Evolutionary conservation across 495 filamentous ascomycete genomes (phyloP).

Genomic region (Ramalina intermedia): DNA sequence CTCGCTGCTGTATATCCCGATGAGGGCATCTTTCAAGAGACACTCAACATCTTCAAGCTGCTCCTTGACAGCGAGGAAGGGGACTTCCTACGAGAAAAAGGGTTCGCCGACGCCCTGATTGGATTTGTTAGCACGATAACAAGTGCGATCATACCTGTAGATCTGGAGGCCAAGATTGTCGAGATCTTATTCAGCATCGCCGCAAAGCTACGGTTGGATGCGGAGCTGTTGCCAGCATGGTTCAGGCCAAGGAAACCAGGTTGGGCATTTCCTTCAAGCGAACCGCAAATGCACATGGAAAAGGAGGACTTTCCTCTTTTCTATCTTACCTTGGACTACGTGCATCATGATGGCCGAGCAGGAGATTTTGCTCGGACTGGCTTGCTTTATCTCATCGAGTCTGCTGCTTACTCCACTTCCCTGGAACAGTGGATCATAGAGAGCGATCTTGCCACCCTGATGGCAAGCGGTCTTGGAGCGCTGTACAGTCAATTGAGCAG

Average conservation of each 20-base stretch:
- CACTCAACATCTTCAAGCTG: slow-evolving; percentile 72
- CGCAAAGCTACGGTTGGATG: slow-evolving; percentile 83
- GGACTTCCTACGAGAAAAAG: slow-evolving; percentile 69
- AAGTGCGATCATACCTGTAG: slow-evolving; percentile 44
- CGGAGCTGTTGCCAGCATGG: slow-evolving; percentile 74
- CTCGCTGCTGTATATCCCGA: slow-evolving; percentile 67
- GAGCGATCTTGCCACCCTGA: slow-evolving; percentile 88
- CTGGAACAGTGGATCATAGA: slow-evolving; percentile 94
- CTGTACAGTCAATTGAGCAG: slow-evolving; percentile 91
- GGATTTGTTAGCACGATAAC: slow-evolving; percentile 53
- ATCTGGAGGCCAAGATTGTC: slow-evolving; percentile 72
- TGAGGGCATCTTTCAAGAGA: slow-evolving; percentile 64
- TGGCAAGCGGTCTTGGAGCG: slow-evolving; percentile 91
- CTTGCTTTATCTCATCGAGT: slow-evolving; percentile 88
- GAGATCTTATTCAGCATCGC: slow-evolving; percentile 88
- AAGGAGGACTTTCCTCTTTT: slow-evolving; percentile 93
- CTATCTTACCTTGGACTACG: slow-evolving; percentile 87
- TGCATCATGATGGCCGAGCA: slow-evolving; percentile 81
- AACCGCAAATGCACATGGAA: slow-evolving; percentile 27
- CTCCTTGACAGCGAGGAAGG: slow-evolving; percentile 93
- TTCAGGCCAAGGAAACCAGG: slow-evolving; percentile 38
- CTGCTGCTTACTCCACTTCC: slow-evolving; percentile 63
- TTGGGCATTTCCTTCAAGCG: neutral
- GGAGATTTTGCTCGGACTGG: slow-evolving; percentile 97
- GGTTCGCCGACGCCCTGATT: slow-evolving; percentile 73